Percentiles rank a stretch among this genome's conserved stretches.
phyloP scores from a whole-genome alignment of 176 grass and related monocot species.

The Oryza longistaminata region DNA sequence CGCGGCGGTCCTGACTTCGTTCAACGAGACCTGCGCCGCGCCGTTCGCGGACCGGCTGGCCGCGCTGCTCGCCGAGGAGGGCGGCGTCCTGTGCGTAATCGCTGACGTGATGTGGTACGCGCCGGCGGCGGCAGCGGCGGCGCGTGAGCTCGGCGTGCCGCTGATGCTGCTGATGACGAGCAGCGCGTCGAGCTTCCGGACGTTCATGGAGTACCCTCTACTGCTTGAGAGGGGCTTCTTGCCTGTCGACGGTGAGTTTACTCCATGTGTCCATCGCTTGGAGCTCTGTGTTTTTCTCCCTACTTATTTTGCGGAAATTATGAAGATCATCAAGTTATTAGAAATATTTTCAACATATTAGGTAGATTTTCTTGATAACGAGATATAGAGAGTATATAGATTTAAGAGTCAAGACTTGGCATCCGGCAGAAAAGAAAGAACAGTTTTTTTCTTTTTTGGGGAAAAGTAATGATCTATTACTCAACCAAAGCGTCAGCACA shows the following conservation, averaged over 20 bases:
- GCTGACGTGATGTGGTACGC: slow-evolving; percentile 10
- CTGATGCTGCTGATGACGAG: not conserved
- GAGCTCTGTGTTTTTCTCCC: too few relatives aligned
- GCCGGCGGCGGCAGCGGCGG: not conserved
- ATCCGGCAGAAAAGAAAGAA: too few relatives aligned
- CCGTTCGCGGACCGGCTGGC: slow-evolving; percentile 14
- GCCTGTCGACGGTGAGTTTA: not conserved
- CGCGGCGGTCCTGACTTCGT: not conserved
- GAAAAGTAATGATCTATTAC: too few relatives aligned
- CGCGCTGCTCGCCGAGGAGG: not conserved
- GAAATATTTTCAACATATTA: too few relatives aligned
- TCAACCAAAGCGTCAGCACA: too few relatives aligned
- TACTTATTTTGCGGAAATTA: too few relatives aligned
- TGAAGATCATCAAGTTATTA: too few relatives aligned
- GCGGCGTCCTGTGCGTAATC: slow-evolving; percentile 11
- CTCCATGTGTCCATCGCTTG: too few relatives aligned
- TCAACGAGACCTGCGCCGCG: not conserved
- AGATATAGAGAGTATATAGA: too few relatives aligned
- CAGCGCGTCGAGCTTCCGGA: slow-evolving; percentile 18
- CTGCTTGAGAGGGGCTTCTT: slow-evolving; percentile 7
- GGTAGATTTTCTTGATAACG: too few relatives aligned
- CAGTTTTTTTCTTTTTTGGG: too few relatives aligned
- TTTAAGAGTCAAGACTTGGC: too few relatives aligned
- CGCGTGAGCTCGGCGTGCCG: slow-evolving; percentile 16
- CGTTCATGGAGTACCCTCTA: not conserved